phyloP scores from a whole-genome alignment of 371 early-diverging fungal genomes.

The Lichtheimia hyalospora region DNA sequence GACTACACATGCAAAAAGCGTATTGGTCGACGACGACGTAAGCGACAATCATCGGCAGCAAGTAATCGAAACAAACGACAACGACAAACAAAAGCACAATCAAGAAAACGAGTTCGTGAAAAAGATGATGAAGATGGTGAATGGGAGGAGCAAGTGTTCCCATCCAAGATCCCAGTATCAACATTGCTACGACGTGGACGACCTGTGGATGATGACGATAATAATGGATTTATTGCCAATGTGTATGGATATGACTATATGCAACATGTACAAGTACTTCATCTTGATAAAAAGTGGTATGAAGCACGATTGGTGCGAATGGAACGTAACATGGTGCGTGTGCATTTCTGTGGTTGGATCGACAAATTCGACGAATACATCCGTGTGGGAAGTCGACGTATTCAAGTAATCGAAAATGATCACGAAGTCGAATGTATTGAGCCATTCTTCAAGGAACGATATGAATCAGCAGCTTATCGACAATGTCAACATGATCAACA shows the following conservation, averaged over 20 bases:
- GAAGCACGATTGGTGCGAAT: constrained; percentile 53
- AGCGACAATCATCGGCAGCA: constrained; percentile 12
- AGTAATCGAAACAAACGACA: constrained; percentile 1
- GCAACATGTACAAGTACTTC: constrained; percentile 52
- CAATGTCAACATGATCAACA: neutral
- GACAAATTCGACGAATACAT: constrained; percentile 62
- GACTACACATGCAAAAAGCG: neutral
- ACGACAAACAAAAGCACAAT: neutral
- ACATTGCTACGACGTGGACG: constrained; percentile 4
- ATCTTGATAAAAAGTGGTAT: constrained; percentile 51
- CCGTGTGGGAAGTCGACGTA: constrained; percentile 52
- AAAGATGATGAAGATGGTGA: constrained; percentile 1
- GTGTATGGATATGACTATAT: constrained; percentile 60
- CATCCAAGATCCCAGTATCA: neutral
- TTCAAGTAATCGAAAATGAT: constrained; percentile 41
- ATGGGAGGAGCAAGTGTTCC: neutral
- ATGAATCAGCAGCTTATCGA: constrained; percentile 13
- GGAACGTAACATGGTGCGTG: constrained; percentile 47
- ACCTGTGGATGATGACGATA: constrained; percentile 10
- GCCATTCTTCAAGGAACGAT: constrained; percentile 48
- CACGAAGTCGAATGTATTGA: constrained; percentile 41
- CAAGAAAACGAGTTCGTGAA: neutral
- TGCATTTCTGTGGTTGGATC: constrained; percentile 65
- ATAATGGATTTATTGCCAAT: constrained; percentile 41
- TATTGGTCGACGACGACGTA: neutral